Evolutionary conservation across 768 basidiomycete genomes (phyloP), one percentile per base, ranked within the genome.

Genomic region (Basidioascus undulatus): DNA sequence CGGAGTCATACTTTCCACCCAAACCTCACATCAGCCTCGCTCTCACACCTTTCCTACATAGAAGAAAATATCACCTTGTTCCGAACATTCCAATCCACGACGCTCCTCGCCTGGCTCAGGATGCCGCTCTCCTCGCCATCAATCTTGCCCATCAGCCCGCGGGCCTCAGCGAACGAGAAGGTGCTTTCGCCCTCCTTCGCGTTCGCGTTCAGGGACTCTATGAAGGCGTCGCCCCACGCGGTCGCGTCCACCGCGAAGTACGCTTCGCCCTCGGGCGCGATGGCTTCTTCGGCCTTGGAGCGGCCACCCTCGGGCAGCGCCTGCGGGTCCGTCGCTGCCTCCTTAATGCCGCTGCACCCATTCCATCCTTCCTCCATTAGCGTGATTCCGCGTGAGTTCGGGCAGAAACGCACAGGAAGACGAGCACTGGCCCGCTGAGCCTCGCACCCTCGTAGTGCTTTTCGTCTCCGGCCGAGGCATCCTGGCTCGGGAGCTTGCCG

Each of bases 71-170:
- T 26, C 51, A 72, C 84, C 64, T 74, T 81, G 59, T 87, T 89
- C 40, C 84, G 64, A 37, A 63, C 65, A 55, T 92, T 96, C 89
- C 89, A 98, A 54, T 96, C 89, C 3, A 78, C 64, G 69, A 94
- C 62, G 32, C 73, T 76, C 42, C 81, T 62, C 1, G 76, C 80
- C 41, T 68, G 65, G 0, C 80, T 79, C 52, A 81, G 81, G 0
- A 94, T 58, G 0, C 69, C 74, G 1, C 76, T 80, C 25, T 71
- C 69, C 51, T 77, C 74, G 3, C 50, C 51, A 50, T 72, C 70
- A 50, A 87, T 35, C 13, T 55, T 59, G 2, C 62, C 60, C 57
- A 71, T 67, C 32, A 72, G 62, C 2, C 62, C 50, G 38, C 80
- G 57, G 3, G 81, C 65, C 41, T 83, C 79, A 15, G 63, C 58